Conservation (phyloP, 2,329 filamentous ascomycete species). For the Claviceps sp. region DNA sequence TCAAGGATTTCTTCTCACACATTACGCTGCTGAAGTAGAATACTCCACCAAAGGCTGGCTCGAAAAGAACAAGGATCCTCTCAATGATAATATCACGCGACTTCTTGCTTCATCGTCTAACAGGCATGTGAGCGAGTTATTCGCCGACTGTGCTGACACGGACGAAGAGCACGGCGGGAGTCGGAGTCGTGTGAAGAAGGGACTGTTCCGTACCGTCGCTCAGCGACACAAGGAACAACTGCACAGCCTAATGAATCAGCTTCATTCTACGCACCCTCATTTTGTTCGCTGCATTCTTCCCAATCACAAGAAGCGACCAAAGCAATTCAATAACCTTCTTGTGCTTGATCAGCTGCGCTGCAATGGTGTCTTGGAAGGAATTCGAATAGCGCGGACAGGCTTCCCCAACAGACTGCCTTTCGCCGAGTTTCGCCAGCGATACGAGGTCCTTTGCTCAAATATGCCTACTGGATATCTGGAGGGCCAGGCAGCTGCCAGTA, state of each 20-base stretch:
- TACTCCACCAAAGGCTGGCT: slow-evolving; percentile 92
- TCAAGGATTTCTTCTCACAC: slow-evolving; percentile 89
- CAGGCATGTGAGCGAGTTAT: slow-evolving; percentile 70
- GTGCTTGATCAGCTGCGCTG: slow-evolving; percentile 95
- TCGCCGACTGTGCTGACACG: slow-evolving; percentile 72
- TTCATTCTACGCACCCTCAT: slow-evolving; percentile 93
- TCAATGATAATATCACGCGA: slow-evolving; percentile 93
- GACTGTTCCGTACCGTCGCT: slow-evolving; percentile 89
- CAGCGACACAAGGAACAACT: slow-evolving; percentile 96
- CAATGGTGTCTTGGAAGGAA: slow-evolving; percentile 98
- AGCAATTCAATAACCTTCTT: slow-evolving; percentile 81
- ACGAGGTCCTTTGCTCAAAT: slow-evolving; percentile 80
- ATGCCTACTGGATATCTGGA: slow-evolving; percentile 88
- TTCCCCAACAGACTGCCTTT: slow-evolving; percentile 92
- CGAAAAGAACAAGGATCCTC: slow-evolving; percentile 96
- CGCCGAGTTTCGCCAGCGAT: slow-evolving; percentile 85
- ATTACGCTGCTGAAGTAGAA: slow-evolving; percentile 95
- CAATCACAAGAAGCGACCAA: slow-evolving; percentile 94
- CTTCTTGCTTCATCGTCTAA: slow-evolving; percentile 73
- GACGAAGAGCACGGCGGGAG: slow-evolving; percentile 60
- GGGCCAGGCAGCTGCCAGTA: slow-evolving; percentile 68
- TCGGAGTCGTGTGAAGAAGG: slow-evolving; percentile 83
- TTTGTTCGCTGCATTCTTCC: slow-evolving; percentile 96
- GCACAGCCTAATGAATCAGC: slow-evolving; percentile 86
- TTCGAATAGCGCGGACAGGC: slow-evolving; percentile 89